A percentile compares a stretch with the other conserved stretches of the same genome.
These are phyloP conservation scores for Pisolithus thermaeus DNA, from an alignment of 1,284 basidiomycete genomes.

Conservation along the genomic window DNA sequence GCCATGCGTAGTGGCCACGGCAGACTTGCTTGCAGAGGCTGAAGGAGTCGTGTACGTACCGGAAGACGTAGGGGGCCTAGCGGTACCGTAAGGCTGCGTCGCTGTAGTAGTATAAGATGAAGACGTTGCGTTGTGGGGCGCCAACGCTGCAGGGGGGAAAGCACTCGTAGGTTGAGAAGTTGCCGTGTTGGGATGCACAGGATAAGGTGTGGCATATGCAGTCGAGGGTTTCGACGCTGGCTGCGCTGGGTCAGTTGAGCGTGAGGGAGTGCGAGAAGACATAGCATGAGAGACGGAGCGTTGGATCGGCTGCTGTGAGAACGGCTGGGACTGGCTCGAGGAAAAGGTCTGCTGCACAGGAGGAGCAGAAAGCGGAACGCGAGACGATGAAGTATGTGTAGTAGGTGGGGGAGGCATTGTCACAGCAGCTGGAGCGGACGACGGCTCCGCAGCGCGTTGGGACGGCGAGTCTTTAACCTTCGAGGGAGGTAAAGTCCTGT, in stretches of 20 bases:
- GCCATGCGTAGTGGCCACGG: not conserved
- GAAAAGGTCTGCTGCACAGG: slow-evolving; percentile 14
- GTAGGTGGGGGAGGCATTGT: slow-evolving; percentile 17
- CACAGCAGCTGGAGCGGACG: slow-evolving; percentile 4
- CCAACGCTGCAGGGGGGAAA: not conserved
- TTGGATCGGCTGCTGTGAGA: slow-evolving; percentile 10
- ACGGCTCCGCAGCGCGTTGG: slow-evolving; percentile 10
- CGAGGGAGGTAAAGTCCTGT: slow-evolving; percentile 19
- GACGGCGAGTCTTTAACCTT: slow-evolving; percentile 15
- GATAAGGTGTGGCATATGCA: not conserved
- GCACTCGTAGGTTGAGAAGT: not conserved
- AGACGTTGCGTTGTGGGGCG: not conserved
- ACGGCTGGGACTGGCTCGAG: slow-evolving; percentile 3
- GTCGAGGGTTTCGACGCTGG: slow-evolving; percentile 13
- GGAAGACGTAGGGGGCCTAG: not conserved
- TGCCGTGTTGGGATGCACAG: not conserved
- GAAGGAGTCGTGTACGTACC: not conserved
- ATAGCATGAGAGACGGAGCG: slow-evolving; percentile 13
- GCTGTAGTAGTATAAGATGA: not conserved
- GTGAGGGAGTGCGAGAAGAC: slow-evolving; percentile 19
- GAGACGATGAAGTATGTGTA: slow-evolving; percentile 6
- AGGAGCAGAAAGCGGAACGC: slow-evolving; percentile 19
- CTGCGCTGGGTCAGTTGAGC: slow-evolving; percentile 17
- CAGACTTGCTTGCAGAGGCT: slow-evolving; percentile 10
- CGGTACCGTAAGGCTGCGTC: not conserved